Evolutionary conservation across 1,139 yeast genomes (phyloP).

Genomic region (Hyphopichia wangnamkhiaoensis): DNA sequence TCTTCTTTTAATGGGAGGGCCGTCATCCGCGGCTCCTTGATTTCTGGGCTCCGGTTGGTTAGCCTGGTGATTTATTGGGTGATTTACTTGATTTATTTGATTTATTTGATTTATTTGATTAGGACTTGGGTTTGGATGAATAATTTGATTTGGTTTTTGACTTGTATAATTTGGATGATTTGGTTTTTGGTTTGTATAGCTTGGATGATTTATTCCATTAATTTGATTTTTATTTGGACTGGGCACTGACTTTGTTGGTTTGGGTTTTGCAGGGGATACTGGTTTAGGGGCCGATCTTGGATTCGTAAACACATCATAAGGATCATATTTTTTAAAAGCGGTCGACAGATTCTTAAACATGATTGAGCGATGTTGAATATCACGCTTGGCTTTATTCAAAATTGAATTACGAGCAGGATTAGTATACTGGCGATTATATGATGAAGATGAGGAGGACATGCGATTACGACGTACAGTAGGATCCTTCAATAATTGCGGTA

Average conservation of each 20-base stretch:
- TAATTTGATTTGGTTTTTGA: too few species aligned
- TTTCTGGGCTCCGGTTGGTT: too few species aligned
- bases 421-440: slow-evolving; percentile 3
- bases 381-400: slow-evolving; percentile 36
- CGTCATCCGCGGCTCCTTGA: not conserved
- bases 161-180: too few species aligned
- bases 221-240: too few species aligned
- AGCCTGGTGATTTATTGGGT: too few species aligned
- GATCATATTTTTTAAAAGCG: slow-evolving; percentile 20
- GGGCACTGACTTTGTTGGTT: not conserved
- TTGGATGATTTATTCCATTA: too few species aligned
- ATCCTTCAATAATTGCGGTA: slow-evolving; percentile 38
- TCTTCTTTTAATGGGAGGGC: slow-evolving; percentile 1
- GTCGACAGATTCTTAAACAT: slow-evolving; percentile 23
- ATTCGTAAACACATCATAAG: slow-evolving; percentile 28
- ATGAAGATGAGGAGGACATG: slow-evolving; percentile 8
- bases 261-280: not conserved
- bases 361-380: slow-evolving; percentile 31
- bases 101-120: too few species aligned
- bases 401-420: slow-evolving; percentile 27
- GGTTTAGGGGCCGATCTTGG: too few species aligned
- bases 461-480: slow-evolving; percentile 34
- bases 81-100: too few species aligned
- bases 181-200: too few species aligned
- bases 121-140: too few species aligned